Base-by-base conservation (phyloP, 352 stramenopile genomes). In the Phytopythium kandeliae region DNA sequence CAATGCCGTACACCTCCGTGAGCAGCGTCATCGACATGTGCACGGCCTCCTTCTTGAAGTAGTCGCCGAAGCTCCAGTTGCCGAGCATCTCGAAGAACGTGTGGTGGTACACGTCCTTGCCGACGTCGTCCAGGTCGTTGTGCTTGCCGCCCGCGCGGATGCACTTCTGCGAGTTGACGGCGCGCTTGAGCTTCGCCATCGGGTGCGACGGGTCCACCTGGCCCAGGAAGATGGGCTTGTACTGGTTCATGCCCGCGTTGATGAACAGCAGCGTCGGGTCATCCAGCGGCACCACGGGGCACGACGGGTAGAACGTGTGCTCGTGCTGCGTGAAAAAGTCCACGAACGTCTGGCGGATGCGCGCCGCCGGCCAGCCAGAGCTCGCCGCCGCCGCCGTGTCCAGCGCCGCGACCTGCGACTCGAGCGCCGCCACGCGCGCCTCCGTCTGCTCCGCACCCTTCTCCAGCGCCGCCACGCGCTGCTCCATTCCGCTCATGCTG, bases 231-330 rank as follows among this genome's bases (percentile, higher is more conserved):
- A 99, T 99, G 21, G 97, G 96, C 76, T 99, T 99, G 85, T 98
- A 99, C 69, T 99, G 97, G 77, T 99, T 99, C 97, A 99, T 99
- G 30, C 97, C 97, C 5, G 97, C 97, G 69, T 99, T 99, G 56
- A 98, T 95, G 60, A 99, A 99, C 22, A 99, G 84, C 52, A 99
- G 69, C 21, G 97, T 99, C 33, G 97, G 97, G 78, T 99, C 97
- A 55, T 98, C 95, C 31, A 98, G 74, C 15, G 97, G 97, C 34
- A 98, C 94, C 45, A 98, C 96, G 4, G 97, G 92, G 66, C 85
- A 98, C 58, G 94, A 99, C 48, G 85, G 81, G 82, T 92, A 98
- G 72, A 98, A 98, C 24, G 75, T 97, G 74, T 99, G 97, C 37
- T 57, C 63, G 54, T 98, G 78, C 36, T 96, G 84, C 51, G 95